Evolutionary conservation across 768 basidiomycete species (phyloP).

Genomic region (Naganishia randhawae): DNA sequence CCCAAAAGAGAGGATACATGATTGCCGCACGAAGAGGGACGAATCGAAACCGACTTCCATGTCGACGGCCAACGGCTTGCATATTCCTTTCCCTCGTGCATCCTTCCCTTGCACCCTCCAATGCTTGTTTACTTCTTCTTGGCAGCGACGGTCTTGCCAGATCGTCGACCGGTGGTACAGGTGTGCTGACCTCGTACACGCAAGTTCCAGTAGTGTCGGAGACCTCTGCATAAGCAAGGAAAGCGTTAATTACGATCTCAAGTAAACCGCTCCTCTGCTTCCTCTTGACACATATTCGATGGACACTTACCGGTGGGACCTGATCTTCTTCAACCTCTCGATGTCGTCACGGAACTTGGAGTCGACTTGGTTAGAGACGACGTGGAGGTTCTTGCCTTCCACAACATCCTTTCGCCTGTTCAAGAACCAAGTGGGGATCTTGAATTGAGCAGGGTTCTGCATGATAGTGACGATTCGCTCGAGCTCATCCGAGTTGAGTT

Average conservation of each 20-base stretch:
- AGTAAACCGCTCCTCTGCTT: neutral
- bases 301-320: conserved; percentile 64
- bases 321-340: conserved; percentile 98
- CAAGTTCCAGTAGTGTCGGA: conserved; percentile 61
- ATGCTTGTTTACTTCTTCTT: conserved; percentile 31
- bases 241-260: neutral
- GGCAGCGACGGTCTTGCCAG: conserved; percentile 30
- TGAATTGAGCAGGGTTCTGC: conserved; percentile 98
- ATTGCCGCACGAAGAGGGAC: conserved; percentile 1
- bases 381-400: conserved; percentile 94
- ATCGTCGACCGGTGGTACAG: conserved; percentile 79
- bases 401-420: conserved; percentile 98
- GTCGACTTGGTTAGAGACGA: conserved; percentile 93
- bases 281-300: neutral
- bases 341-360: conserved; percentile 97
- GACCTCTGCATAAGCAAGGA: conserved; percentile 58
- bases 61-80: neutral
- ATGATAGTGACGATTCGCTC: conserved; percentile 99
- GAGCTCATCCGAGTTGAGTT: conserved; percentile 98
- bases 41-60: neutral
- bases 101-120: conserved; percentile 19
- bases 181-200: conserved; percentile 95
- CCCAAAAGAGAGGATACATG: conserved; percentile 7
- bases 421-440: conserved; percentile 98
- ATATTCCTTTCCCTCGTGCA: conserved; percentile 8